phyloP scores from a whole-genome alignment of 192 early-diverging fungal genomes.

The Coemansia biformis region DNA sequence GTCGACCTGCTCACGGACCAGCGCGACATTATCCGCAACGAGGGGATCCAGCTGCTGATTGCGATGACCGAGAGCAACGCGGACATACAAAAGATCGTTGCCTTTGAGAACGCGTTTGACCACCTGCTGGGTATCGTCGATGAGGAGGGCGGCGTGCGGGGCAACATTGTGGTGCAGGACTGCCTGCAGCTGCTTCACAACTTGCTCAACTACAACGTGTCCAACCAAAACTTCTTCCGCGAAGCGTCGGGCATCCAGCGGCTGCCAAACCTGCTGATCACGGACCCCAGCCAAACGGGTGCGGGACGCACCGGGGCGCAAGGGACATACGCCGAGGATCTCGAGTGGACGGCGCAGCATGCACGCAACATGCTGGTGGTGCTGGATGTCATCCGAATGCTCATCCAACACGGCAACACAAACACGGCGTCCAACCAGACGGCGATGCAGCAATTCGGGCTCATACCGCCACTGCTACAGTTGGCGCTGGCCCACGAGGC shows the following conservation, averaged over 20 bases:
- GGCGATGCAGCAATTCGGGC: slow-evolving; percentile 77
- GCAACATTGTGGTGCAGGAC: slow-evolving; percentile 92
- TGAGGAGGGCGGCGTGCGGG: slow-evolving; percentile 86
- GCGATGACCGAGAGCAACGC: slow-evolving; percentile 86
- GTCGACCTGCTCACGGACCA: slow-evolving; percentile 92
- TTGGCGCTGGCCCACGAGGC: slow-evolving; percentile 69
- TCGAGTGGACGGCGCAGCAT: slow-evolving; percentile 80
- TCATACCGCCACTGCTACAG: slow-evolving; percentile 75
- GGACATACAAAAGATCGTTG: slow-evolving; percentile 98
- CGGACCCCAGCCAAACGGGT: slow-evolving; percentile 48
- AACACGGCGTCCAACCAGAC: slow-evolving; percentile 88
- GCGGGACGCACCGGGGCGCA: slow-evolving; percentile 32
- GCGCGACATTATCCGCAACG: slow-evolving; percentile 94
- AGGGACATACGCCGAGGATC: slow-evolving; percentile 37
- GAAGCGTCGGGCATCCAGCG: slow-evolving; percentile 91
- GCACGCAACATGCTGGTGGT: slow-evolving; percentile 81
- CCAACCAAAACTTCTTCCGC: slow-evolving; percentile 98
- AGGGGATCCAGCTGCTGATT: slow-evolving; percentile 87
- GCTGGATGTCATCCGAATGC: slow-evolving; percentile 81
- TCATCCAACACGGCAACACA: slow-evolving; percentile 81
- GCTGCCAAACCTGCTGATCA: slow-evolving; percentile 72
- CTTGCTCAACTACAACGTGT: slow-evolving; percentile 90
- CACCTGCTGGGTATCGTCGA: slow-evolving; percentile 78
- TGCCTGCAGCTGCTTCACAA: slow-evolving; percentile 90
- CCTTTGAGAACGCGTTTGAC: slow-evolving; percentile 98